phyloP scores from a whole-genome alignment of 225 moss, liverwort and hornwort species.

The Antitrichia curtipendula region DNA sequence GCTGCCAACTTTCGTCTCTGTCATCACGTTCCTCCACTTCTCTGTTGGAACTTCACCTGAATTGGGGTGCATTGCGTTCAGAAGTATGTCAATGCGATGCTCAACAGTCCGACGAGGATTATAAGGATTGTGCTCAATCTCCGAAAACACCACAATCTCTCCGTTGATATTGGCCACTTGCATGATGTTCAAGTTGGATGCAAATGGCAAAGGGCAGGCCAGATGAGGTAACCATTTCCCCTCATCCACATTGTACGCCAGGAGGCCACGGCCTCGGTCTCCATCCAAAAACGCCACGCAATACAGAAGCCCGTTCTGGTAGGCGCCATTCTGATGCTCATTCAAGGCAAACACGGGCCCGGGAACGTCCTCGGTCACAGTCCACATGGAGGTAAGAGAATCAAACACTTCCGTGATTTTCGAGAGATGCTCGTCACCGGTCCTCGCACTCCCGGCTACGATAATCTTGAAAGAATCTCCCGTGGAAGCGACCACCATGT shows the following conservation, averaged over 20 bases:
- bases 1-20: not conserved
- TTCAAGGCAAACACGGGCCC: not conserved
- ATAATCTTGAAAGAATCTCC: not conserved
- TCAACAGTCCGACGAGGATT: not conserved
- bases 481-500: not conserved
- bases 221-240: not conserved
- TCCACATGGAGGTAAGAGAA: conserved; percentile 4
- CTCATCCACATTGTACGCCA: not conserved
- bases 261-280: not conserved
- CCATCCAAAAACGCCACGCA: conserved; percentile 1
- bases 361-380: not conserved
- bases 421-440: not conserved
- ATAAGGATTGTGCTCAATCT: not conserved
- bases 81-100: not conserved
- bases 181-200: not conserved
- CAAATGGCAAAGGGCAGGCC: not conserved
- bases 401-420: conserved; percentile 14
- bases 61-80: not conserved
- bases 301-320: not conserved
- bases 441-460: not conserved
- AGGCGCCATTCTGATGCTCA: not conserved
- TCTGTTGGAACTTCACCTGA: not conserved
- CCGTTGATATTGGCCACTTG: not conserved
- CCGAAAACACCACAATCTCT: not conserved
- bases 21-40: not conserved